Conservation (phyloP, 441 rosid genomes). For the Populus hybrid region DNA sequence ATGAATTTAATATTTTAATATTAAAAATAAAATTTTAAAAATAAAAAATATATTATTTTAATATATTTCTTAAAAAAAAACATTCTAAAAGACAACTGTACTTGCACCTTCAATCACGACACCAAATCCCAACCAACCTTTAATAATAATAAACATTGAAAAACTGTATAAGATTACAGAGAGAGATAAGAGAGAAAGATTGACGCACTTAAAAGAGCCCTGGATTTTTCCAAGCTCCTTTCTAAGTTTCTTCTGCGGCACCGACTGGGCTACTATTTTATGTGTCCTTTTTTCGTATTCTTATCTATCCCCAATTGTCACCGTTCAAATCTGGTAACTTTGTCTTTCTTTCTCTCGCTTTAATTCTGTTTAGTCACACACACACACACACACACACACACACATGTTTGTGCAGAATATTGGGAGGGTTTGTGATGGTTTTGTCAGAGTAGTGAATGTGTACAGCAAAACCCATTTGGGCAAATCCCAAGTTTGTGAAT, state of each 20-base stretch:
- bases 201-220: neutral
- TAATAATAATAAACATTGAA: neutral
- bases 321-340: conserved; percentile 30
- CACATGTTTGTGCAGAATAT: conserved; percentile 1
- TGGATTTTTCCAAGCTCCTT: conserved; percentile 20
- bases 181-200: conserved; percentile 6
- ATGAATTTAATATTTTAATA: no score
- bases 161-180: neutral
- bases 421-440: conserved; percentile 14
- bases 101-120: no score
- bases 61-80: no score
- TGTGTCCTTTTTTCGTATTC: neutral
- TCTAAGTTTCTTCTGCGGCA: conserved; percentile 2
- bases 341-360: neutral
- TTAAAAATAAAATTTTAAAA: no score
- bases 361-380: neutral
- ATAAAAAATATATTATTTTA: no score
- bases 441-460: conserved; percentile 6
- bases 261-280: conserved; percentile 17
- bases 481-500: conserved; percentile 20
- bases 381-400: neutral
- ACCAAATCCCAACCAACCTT: neutral
- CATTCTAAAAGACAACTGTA: no score
- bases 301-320: neutral
- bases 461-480: conserved; percentile 14